phyloP scores from a whole-genome alignment of 2,329 filamentous ascomycete species.

The Trichoderma afroharzianum region DNA sequence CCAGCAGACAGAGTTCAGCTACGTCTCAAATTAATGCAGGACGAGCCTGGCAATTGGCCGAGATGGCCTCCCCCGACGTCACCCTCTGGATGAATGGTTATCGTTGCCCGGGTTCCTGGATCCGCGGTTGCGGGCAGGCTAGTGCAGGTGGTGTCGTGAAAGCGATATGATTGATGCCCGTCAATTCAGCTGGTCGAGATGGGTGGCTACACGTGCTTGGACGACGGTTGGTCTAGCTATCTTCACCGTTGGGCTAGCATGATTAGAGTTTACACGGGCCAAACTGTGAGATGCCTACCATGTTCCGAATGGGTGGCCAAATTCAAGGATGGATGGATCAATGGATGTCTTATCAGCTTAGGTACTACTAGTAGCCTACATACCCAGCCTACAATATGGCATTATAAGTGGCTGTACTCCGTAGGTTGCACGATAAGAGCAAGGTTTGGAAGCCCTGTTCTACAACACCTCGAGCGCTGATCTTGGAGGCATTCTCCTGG shows the following conservation, averaged over 20 bases:
- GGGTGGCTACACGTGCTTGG: neutral
- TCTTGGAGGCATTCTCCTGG: neutral
- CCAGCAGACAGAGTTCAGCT: slow-evolving; percentile 10
- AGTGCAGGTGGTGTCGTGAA: neutral
- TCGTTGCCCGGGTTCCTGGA: slow-evolving; percentile 4
- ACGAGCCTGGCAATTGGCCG: neutral
- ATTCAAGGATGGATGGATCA: neutral
- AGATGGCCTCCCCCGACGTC: neutral
- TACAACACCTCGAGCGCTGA: neutral
- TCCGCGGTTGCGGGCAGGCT: neutral
- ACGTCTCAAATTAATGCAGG: slow-evolving; percentile 1
- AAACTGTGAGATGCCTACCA: neutral
- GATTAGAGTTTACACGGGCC: neutral
- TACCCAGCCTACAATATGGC: neutral
- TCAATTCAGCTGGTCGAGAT: neutral
- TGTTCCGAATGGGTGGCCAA: neutral
- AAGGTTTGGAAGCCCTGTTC: neutral
- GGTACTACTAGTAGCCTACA: too few species aligned
- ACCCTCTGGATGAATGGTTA: neutral
- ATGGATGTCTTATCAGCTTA: neutral
- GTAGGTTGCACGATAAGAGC: neutral
- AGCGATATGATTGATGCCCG: neutral
- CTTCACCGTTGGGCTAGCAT: neutral
- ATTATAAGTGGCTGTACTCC: too few species aligned
- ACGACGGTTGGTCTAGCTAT: neutral